Evolutionary conservation across 2,329 filamentous ascomycete species (phyloP).

Genomic region (Aspergillus nomiae): DNA sequence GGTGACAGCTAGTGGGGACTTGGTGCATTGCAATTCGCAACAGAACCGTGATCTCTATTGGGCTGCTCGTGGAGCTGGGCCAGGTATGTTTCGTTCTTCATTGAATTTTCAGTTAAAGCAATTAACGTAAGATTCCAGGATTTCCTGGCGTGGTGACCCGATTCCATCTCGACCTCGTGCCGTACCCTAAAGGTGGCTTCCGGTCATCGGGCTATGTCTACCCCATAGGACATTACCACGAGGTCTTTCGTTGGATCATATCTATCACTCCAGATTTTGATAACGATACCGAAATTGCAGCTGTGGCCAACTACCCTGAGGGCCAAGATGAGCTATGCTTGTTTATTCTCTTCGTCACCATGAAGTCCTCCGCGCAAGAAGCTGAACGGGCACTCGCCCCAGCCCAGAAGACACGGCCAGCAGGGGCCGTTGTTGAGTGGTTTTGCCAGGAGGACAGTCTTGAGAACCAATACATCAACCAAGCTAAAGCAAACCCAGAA

Average conservation of each 20-base stretch:
- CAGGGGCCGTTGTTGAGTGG: conserved; percentile 38
- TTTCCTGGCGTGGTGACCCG: conserved; percentile 57
- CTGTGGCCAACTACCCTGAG: conserved; percentile 35
- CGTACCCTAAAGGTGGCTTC: conserved; percentile 26
- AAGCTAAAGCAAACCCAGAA: conserved; percentile 52
- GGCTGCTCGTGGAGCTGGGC: conserved; percentile 52
- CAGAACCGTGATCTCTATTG: conserved; percentile 53
- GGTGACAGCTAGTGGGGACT: conserved; percentile 48
- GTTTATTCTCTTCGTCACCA: conserved; percentile 19
- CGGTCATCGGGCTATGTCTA: conserved; percentile 50
- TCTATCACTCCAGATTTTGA: conserved; percentile 15
- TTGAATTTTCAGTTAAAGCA: not conserved
- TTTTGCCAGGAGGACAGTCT: conserved; percentile 38
- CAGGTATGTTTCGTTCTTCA: conserved; percentile 30
- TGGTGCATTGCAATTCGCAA: conserved; percentile 24
- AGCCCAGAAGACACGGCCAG: conserved; percentile 38
- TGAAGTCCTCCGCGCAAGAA: conserved; percentile 17
- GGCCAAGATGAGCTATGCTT: conserved; percentile 31
- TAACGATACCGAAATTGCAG: conserved; percentile 29
- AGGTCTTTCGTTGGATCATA: conserved; percentile 52
- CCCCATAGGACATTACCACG: conserved; percentile 47
- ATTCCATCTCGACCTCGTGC: conserved; percentile 50
- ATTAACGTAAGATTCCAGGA: not conserved
- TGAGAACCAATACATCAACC: conserved; percentile 40
- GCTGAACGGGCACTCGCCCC: conserved; percentile 18